These are phyloP conservation scores for Saturnispora quitensis DNA, from an alignment of 805 yeast species.

Conservation along the genomic window DNA sequence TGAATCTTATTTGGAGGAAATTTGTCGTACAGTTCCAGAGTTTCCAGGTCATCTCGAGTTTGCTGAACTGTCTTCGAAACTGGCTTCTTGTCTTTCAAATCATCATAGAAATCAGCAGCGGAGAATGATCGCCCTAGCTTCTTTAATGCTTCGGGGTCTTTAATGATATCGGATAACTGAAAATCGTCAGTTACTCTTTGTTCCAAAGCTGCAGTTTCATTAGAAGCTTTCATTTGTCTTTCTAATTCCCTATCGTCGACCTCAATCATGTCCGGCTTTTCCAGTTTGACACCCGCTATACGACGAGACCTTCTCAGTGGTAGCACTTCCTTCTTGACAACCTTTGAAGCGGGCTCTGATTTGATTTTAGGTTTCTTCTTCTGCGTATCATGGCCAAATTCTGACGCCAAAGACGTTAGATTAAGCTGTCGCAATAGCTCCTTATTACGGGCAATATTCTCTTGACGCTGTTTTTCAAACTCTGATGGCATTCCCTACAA, in stretches of 20 bases:
- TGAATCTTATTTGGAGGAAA: conserved; percentile 65
- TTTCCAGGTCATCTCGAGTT: conserved; percentile 45
- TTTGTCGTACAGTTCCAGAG: conserved; percentile 41
- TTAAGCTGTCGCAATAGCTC: conserved; percentile 65
- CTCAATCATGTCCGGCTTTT: conserved; percentile 17
- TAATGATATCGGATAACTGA: conserved; percentile 47
- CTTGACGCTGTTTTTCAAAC: conserved; percentile 63
- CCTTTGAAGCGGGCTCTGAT: conserved; percentile 14
- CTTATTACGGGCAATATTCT: conserved; percentile 76
- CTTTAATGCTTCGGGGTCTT: conserved; percentile 28
- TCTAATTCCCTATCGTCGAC: conserved; percentile 41
- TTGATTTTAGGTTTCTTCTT: neutral
- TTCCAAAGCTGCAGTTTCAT: conserved; percentile 37
- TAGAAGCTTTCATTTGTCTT: conserved; percentile 29
- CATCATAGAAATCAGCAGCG: conserved; percentile 63
- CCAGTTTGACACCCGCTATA: conserved; percentile 54
- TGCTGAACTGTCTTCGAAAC: conserved; percentile 36
- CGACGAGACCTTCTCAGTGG: conserved; percentile 76
- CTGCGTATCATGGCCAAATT: conserved; percentile 11
- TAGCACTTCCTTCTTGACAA: conserved; percentile 25
- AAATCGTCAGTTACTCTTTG: conserved; percentile 56
- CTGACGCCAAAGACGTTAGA: conserved; percentile 44
- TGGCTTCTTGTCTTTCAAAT: conserved; percentile 30
- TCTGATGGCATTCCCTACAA: conserved; percentile 34
- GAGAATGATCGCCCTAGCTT: conserved; percentile 46